phyloP scores from a whole-genome alignment of 1,284 basidiomycete genomes.

The Cutaneotrichosporon daszewskae region DNA sequence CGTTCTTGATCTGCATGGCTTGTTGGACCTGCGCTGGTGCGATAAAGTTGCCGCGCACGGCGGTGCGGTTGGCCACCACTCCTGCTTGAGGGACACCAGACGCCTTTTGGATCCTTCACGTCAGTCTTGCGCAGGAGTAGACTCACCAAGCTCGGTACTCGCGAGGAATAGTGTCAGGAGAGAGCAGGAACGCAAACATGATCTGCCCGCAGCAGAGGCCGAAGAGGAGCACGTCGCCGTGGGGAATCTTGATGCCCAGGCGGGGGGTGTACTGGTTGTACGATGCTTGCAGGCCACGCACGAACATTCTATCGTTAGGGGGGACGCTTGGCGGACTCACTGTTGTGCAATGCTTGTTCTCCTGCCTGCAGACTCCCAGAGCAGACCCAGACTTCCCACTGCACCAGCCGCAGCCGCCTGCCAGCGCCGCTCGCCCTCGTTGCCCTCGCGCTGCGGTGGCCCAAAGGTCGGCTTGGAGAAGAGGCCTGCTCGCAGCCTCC shows the following conservation, averaged over 20 bases:
- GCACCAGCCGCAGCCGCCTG: slow-evolving; percentile 83
- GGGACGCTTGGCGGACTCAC: slow-evolving; percentile 27
- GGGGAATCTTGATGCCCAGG: slow-evolving; percentile 62
- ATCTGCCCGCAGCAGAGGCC: slow-evolving; percentile 81
- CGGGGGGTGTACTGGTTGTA: slow-evolving; percentile 46
- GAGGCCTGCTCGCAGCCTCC: slow-evolving; percentile 25
- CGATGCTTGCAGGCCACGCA: slow-evolving; percentile 49
- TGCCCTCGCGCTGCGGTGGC: slow-evolving; percentile 52
- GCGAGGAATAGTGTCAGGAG: slow-evolving; percentile 73
- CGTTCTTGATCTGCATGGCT: slow-evolving; percentile 47
- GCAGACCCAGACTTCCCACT: slow-evolving; percentile 66
- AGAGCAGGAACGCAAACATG: slow-evolving; percentile 72
- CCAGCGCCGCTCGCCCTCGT: slow-evolving; percentile 60
- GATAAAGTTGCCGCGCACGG: slow-evolving; percentile 58
- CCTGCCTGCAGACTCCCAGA: slow-evolving; percentile 70
- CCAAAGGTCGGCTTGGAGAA: slow-evolving; percentile 39
- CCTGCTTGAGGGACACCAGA: slow-evolving; percentile 60
- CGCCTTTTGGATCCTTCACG: slow-evolving; percentile 57
- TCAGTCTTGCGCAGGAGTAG: background rate
- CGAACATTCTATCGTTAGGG: slow-evolving; percentile 38
- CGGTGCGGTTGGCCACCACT: slow-evolving; percentile 59
- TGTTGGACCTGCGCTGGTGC: slow-evolving; percentile 57
- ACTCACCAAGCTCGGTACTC: slow-evolving; percentile 70
- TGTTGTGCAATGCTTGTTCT: slow-evolving; percentile 79
- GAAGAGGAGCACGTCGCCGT: slow-evolving; percentile 81